These are phyloP conservation scores for Boletus vinaceobasis DNA, from an alignment of 768 basidiomycete species.

Conservation along the genomic window DNA sequence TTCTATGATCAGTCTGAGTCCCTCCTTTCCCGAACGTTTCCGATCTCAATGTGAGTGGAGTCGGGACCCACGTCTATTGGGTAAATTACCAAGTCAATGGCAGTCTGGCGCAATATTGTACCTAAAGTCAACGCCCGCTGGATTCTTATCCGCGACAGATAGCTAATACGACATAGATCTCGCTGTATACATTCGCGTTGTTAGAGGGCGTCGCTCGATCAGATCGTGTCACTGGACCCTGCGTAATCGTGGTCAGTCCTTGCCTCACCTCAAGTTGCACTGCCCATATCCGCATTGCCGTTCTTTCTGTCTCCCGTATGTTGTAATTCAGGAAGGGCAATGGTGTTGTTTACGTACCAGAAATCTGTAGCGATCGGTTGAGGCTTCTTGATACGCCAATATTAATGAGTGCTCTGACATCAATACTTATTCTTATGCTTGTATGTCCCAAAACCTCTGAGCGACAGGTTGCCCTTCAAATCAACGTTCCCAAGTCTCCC, in stretches of 20 bases:
- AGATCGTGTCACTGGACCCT: constrained; percentile 21
- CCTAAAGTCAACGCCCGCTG: constrained; percentile 4
- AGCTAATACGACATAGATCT: constrained; percentile 2
- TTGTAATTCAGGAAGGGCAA: neutral
- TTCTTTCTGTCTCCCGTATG: neutral
- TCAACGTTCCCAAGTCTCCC: neutral
- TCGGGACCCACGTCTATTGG: neutral
- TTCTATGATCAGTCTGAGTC: neutral
- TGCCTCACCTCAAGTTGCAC: constrained; percentile 3
- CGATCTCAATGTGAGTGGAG: constrained; percentile 1
- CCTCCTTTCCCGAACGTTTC: neutral
- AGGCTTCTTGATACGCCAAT: neutral
- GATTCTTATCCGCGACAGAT: constrained; percentile 2
- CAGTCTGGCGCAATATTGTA: constrained; percentile 2
- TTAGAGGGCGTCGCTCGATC: constrained; percentile 14
- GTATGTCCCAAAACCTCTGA: neutral
- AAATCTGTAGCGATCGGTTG: neutral
- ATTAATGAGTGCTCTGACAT: neutral
- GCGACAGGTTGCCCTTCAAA: neutral
- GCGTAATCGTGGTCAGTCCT: constrained; percentile 5
- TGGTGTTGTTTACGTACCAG: constrained; percentile 5
- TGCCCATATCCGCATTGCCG: constrained; percentile 1
- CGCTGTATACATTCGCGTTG: constrained; percentile 9
- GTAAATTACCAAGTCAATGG: neutral
- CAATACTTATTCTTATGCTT: neutral